phyloP scores from a whole-genome alignment of 306 rosid genomes.

The Mimosa bimucronata region DNA sequence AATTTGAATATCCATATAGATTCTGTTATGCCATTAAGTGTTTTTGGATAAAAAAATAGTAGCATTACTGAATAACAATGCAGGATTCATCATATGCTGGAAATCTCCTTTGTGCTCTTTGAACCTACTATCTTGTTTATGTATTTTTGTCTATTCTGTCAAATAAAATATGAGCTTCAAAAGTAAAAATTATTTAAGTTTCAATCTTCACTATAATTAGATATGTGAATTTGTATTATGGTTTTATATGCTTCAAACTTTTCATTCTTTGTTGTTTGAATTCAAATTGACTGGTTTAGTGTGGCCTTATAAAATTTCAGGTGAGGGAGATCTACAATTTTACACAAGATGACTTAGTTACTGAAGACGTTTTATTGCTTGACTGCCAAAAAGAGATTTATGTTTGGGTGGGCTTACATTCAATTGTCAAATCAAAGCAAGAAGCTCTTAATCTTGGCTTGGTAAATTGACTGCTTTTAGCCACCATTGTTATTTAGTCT shows the following conservation, averaged over 20 bases:
- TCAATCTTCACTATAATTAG: background rate
- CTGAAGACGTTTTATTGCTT: slow-evolving; percentile 86
- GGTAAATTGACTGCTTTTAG: slow-evolving; percentile 49
- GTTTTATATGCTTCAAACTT: background rate
- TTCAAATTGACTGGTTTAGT: slow-evolving; percentile 25
- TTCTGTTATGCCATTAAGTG: slow-evolving; percentile 2
- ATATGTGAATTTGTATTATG: slow-evolving; percentile 2
- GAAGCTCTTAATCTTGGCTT: slow-evolving; percentile 80
- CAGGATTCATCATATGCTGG: no score
- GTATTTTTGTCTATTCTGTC: background rate
- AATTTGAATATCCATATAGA: background rate
- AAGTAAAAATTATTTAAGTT: slow-evolving; percentile 8
- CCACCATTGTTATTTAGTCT: background rate
- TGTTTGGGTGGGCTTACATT: slow-evolving; percentile 88
- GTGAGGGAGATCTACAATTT: slow-evolving; percentile 90
- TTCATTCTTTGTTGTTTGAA: background rate
- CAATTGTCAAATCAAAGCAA: slow-evolving; percentile 71
- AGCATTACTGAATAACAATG: background rate
- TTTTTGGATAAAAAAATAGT: background rate
- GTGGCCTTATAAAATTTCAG: slow-evolving; percentile 56
- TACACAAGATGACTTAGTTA: slow-evolving; percentile 87
- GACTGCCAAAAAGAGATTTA: slow-evolving; percentile 86
- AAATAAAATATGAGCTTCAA: slow-evolving; percentile 9
- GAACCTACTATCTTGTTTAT: background rate
- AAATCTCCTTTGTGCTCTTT: background rate